Evolutionary conservation across 768 basidiomycete species (phyloP).

Genomic region (Lepiota subincarnata): DNA sequence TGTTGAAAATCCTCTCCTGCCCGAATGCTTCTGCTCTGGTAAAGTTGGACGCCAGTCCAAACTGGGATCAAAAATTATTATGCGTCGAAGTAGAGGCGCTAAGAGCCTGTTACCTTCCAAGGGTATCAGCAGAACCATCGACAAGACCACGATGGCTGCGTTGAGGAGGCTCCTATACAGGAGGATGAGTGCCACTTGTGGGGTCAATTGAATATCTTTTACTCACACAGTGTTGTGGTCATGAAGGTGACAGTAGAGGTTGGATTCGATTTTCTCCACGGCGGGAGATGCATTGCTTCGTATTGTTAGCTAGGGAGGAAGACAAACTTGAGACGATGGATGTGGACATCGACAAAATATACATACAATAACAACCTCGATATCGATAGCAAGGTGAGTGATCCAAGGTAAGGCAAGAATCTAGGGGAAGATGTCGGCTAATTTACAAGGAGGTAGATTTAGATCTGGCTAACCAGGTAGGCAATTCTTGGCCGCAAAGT

Average conservation of each 20-base stretch:
- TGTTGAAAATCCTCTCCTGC: slow-evolving; percentile 2
- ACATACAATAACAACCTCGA: slow-evolving; percentile 8
- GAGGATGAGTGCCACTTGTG: neutral
- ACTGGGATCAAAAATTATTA: neutral
- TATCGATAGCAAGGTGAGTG: slow-evolving; percentile 1
- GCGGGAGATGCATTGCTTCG: neutral
- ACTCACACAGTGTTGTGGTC: slow-evolving; percentile 1
- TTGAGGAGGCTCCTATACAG: neutral
- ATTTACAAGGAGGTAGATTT: neutral
- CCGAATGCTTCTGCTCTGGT: slow-evolving; percentile 1
- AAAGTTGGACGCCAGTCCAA: slow-evolving; percentile 7
- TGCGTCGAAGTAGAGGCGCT: no score
- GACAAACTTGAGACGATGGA: neutral
- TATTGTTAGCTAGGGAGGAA: neutral
- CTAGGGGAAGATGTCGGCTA: neutral
- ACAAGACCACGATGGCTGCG: slow-evolving; percentile 1
- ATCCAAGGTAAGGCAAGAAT: slow-evolving; percentile 2
- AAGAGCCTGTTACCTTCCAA: neutral
- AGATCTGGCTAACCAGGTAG: neutral
- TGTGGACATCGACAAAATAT: neutral
- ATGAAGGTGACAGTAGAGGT: slow-evolving; percentile 8
- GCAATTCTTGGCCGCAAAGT: neutral
- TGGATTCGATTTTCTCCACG: slow-evolving; percentile 3
- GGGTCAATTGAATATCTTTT: neutral
- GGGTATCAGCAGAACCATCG: slow-evolving; percentile 6